These are phyloP conservation scores for Citrullus mucosospermus DNA, from an alignment of 306 rosid species.

Conservation along the genomic window DNA sequence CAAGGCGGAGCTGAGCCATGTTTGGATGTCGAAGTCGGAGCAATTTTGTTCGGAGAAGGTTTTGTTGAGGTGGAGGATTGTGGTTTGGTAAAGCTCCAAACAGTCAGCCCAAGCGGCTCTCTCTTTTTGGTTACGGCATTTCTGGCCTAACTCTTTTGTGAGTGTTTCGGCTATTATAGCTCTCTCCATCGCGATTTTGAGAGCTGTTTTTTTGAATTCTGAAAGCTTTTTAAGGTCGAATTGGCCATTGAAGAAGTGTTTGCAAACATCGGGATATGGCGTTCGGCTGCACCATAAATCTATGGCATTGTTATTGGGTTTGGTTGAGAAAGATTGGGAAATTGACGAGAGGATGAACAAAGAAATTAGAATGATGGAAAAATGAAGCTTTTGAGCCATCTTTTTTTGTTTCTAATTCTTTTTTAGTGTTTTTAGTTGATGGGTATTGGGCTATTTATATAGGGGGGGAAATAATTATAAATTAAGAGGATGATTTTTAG, in stretches of 20 bases:
- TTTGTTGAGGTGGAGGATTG: not conserved
- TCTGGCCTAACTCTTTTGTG: not conserved
- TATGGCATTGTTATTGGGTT: not conserved
- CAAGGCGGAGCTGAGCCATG: slow-evolving; percentile 1
- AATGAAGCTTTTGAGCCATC: not conserved
- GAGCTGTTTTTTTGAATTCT: not conserved
- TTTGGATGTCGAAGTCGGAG: not conserved
- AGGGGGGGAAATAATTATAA: not conserved
- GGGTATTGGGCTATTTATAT: not conserved
- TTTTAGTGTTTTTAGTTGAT: not conserved
- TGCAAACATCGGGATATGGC: not conserved
- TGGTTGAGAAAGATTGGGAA: not conserved
- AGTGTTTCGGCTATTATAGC: not conserved
- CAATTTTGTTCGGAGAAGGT: not conserved
- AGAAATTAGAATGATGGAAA: not conserved
- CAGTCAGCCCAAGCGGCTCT: not conserved
- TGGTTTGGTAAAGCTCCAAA: not conserved
- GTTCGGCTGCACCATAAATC: slow-evolving; percentile 1
- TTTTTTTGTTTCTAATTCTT: not conserved
- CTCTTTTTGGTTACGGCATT: not conserved
- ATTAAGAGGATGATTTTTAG: not conserved
- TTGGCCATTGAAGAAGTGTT: not conserved
- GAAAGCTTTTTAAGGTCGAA: not conserved
- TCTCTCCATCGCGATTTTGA: not conserved
- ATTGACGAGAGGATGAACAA: not conserved